phyloP scores from a whole-genome alignment of 768 basidiomycete species.

The Boletellus ananiceps region DNA sequence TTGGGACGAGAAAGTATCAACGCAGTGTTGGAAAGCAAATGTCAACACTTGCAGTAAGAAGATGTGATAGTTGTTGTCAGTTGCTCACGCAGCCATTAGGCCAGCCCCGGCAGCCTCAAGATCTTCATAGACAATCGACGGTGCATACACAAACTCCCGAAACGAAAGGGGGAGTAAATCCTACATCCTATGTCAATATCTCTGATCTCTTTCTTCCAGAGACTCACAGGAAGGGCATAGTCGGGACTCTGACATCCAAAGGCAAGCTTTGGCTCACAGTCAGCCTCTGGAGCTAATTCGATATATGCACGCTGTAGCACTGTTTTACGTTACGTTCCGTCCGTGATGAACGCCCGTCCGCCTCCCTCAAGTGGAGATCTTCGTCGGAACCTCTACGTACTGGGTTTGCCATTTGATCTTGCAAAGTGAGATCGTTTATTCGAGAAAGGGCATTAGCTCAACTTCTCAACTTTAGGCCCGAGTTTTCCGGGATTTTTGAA shows the following conservation, averaged over 20 bases:
- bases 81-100: constrained; percentile 10
- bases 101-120: constrained; percentile 8
- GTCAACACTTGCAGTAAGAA: constrained; percentile 10
- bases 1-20: not conserved
- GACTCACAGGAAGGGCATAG: constrained; percentile 31
- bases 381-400: constrained; percentile 80
- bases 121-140: constrained; percentile 1
- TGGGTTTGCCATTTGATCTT: constrained; percentile 77
- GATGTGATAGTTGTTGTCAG: no score
- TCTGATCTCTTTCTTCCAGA: constrained; percentile 15
- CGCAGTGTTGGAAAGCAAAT: constrained; percentile 1
- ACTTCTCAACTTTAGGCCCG: constrained; percentile 32
- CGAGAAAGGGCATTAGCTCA: not conserved
- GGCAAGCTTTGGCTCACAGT: constrained; percentile 40
- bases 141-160: not conserved
- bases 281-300: not conserved
- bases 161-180: constrained; percentile 11
- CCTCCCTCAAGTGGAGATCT: constrained; percentile 33
- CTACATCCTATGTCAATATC: no score
- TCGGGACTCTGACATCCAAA: constrained; percentile 48
- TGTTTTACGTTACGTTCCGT: constrained; percentile 27
- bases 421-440: constrained; percentile 52
- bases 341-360: constrained; percentile 1
- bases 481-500: constrained; percentile 59
- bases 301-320: constrained; percentile 33